phyloP scores from a whole-genome alignment of 2,329 filamentous ascomycete species.

The Rhinocladiella similis region DNA sequence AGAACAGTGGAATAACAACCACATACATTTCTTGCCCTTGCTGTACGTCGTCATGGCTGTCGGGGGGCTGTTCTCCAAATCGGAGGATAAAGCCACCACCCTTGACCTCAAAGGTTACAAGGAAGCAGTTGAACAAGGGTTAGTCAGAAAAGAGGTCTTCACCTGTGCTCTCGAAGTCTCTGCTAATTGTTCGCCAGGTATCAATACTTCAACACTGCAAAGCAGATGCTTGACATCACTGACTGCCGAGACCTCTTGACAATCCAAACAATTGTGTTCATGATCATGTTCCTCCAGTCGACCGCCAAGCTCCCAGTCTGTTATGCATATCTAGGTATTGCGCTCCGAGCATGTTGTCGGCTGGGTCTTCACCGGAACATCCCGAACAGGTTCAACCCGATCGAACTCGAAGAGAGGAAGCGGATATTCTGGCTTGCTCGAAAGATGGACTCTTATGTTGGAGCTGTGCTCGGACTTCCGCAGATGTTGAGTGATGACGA shows the following conservation, averaged over 20 bases:
- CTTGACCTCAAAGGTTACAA: constrained; percentile 49
- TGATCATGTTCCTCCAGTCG: constrained; percentile 78
- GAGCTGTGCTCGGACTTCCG: constrained; percentile 50
- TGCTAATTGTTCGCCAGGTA: constrained; percentile 50
- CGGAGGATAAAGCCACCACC: constrained; percentile 52
- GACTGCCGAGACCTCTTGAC: constrained; percentile 72
- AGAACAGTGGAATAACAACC: constrained; percentile 63
- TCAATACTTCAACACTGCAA: constrained; percentile 71
- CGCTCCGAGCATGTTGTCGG: constrained; percentile 71
- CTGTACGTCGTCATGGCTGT: constrained; percentile 70
- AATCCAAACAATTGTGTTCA: constrained; percentile 73
- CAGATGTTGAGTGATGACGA: constrained; percentile 52
- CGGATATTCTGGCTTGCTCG: constrained; percentile 58
- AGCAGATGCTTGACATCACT: constrained; percentile 61
- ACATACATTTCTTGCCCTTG: constrained; percentile 68
- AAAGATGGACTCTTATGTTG: constrained; percentile 54
- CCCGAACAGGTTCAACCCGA: constrained; percentile 66
- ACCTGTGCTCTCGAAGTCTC: constrained; percentile 5
- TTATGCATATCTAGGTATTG: constrained; percentile 78
- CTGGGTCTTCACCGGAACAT: constrained; percentile 77
- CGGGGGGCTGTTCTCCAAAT: constrained; percentile 68
- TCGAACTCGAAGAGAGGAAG: constrained; percentile 72
- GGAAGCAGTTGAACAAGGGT: constrained; percentile 58
- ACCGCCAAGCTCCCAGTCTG: constrained; percentile 77
- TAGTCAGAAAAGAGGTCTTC: constrained; percentile 29